phyloP scores from a whole-genome alignment of 805 yeast species.

The Teunomyces aglyptinius region DNA sequence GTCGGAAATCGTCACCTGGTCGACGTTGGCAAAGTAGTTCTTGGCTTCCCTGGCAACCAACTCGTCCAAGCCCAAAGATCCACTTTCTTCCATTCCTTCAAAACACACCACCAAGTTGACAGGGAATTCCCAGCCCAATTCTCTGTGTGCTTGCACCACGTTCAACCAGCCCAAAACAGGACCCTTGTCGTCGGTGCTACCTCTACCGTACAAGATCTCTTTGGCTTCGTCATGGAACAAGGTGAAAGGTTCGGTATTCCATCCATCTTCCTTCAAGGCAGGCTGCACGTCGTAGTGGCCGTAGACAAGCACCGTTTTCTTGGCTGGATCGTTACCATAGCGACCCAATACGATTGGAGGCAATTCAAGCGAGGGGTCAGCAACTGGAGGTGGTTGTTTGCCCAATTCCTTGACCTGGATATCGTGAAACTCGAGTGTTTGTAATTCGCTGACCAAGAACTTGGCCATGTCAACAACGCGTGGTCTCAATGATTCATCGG shows the following conservation, averaged over 20 bases:
- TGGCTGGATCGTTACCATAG: constrained; percentile 74
- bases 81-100: constrained; percentile 99
- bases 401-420: constrained; percentile 83
- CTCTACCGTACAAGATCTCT: constrained; percentile 82
- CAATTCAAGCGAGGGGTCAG: constrained; percentile 59
- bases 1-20: constrained; percentile 94
- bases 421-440: constrained; percentile 73
- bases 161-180: constrained; percentile 98
- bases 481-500: constrained; percentile 86
- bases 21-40: constrained; percentile 79
- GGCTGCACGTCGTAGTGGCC: constrained; percentile 99
- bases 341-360: constrained; percentile 96
- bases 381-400: constrained; percentile 87
- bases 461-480: constrained; percentile 87
- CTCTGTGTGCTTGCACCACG: constrained; percentile 84
- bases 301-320: constrained; percentile 87
- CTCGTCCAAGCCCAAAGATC: constrained; percentile 86
- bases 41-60: constrained; percentile 78
- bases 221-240: constrained; percentile 58
- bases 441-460: constrained; percentile 70
- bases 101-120: constrained; percentile 90
- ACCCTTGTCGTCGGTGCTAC: constrained; percentile 97
- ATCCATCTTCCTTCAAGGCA: constrained; percentile 87
- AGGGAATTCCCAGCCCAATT: constrained; percentile 82
- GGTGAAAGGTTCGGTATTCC: constrained; percentile 90